Evolutionary conservation across 2,329 filamentous ascomycete species (phyloP).

Genomic region (Aureobasidium pullulans): DNA sequence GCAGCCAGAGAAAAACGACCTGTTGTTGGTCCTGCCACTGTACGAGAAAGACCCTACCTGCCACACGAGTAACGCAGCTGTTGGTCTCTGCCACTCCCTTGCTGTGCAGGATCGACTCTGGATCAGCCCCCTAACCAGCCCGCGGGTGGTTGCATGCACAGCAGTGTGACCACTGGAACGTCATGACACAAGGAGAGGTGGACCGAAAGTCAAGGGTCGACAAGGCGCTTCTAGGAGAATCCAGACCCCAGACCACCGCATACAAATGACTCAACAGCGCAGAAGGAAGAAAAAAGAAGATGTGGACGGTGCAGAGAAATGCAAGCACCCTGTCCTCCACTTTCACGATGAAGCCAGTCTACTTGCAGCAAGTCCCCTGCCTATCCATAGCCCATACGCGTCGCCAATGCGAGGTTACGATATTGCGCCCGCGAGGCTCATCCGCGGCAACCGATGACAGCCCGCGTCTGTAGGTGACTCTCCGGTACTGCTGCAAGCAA

Average conservation of each 20-base stretch:
- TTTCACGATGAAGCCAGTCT: conserved; percentile 14
- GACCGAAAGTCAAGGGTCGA: conserved; percentile 4
- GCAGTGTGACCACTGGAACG: neutral
- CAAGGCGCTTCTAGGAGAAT: conserved; percentile 8
- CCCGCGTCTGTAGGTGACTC: neutral
- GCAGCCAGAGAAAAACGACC: neutral
- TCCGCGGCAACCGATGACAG: conserved; percentile 4
- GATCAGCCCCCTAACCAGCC: conserved; percentile 3
- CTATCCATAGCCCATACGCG: conserved; percentile 13
- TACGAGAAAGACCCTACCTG: neutral
- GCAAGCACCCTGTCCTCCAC: conserved; percentile 10
- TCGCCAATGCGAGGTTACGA: neutral
- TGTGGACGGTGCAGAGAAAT: conserved; percentile 10
- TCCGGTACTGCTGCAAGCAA: neutral
- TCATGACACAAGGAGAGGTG: conserved; percentile 4
- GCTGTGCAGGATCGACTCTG: neutral
- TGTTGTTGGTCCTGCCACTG: conserved; percentile 3
- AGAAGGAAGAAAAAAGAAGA: conserved; percentile 10
- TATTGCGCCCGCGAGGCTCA: neutral
- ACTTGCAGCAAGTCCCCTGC: conserved; percentile 13
- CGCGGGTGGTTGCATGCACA: conserved; percentile 2
- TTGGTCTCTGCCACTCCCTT: conserved; percentile 2
- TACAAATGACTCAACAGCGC: conserved; percentile 10
- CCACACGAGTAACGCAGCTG: conserved; percentile 3
- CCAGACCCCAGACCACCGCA: conserved; percentile 3